Evolutionary conservation across 768 basidiomycete species (phyloP), one percentile per base, ranked within the genome.

Genomic region (Myochromella boudieri): DNA sequence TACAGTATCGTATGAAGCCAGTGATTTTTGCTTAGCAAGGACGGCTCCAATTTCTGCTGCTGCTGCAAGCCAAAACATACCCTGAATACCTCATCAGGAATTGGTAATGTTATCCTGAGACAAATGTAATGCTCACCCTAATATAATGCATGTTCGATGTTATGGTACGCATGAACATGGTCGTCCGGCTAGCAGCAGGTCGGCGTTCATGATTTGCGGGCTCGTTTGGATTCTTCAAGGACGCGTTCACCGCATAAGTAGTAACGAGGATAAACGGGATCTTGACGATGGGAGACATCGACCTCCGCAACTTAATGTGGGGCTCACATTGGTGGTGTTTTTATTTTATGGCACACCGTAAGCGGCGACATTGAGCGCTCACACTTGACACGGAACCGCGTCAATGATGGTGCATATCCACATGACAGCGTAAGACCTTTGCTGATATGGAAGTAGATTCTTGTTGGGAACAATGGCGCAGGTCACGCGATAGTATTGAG

Each of bases 251-350:
- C 3, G 29, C 37, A 18, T 34, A 24, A 6, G 38, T 40, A 6
- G 37, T 39, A n/a, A 18, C 41, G 14, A 53, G 18, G 12, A 53
- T 34, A 21, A 48, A 49, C 4, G 44, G 52, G 6, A 51, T 37
- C 24, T 42, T 51, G 14, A 42, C 3, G 12, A 51, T 33, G 11
- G 42, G 37, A 17, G 29, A 33, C 42, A 43, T 43, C n/a, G n/a
- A n/a, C n/a, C n/a, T n/a, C n/a, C n/a, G n/a, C n/a, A n/a, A n/a
- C n/a, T n/a, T n/a, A n/a, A n/a, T n/a, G n/a, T n/a, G n/a, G n/a
- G n/a, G n/a, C n/a, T n/a, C n/a, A n/a, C n/a, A n/a, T n/a, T n/a
- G n/a, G n/a, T n/a, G n/a, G n/a, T n/a, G n/a, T n/a, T n/a, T n/a
- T n/a, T n/a, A n/a, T n/a, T n/a, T n/a, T n/a, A n/a, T n/a, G n/a